Base-by-base conservation (phyloP, 139 green algal genomes). In the Asterochloris erici region DNA sequence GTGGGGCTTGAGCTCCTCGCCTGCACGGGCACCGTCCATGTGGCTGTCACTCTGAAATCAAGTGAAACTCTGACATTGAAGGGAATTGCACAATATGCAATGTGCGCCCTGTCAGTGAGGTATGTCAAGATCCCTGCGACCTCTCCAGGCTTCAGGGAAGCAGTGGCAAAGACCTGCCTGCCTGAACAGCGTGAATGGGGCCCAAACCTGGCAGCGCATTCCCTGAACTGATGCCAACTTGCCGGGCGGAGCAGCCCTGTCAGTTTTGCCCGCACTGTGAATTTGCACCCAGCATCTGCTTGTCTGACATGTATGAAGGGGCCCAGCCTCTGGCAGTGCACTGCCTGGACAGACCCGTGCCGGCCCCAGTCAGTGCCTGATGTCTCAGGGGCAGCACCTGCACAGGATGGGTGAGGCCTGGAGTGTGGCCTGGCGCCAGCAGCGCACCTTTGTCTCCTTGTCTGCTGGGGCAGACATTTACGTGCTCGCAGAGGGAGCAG, bases 401-500 rank as follows among this genome's bases (percentile, higher is more conserved):
- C 21, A 9, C 17, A 71, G 17, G 66, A 9, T 21, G 66, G 10
- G 66, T 71, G 66, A 71, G 19, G 66, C 66, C 21, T 21, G 19
- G 21, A 26, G 17, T 71, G 66, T 10, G 10, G 21, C 4, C 66
- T 26, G 17, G 17, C 19, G 6, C 66, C 66, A 71, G 21, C 21
- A 24, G 17, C 66, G 21, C 21, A 24, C 66, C 66, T 26, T 71
- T 71, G 66, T 24, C 19, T 71, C 19, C 66, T 71, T 10, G 19
- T 26, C 19, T 26, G 19, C 17, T 24, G 70, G 15, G 17, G 17
- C 70, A 54, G 70, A n/a, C 15, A 54, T 17, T 38, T 9, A 76
- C 66, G 54, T 69, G 63, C 81, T 83, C 60, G 83, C 63, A 74
- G 38, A 14, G 61, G 74, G 74, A 83, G 84, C 90, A 94, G 63